These are phyloP conservation scores for Rubus idaeus DNA, from an alignment of 306 rosid species.

Conservation along the genomic window DNA sequence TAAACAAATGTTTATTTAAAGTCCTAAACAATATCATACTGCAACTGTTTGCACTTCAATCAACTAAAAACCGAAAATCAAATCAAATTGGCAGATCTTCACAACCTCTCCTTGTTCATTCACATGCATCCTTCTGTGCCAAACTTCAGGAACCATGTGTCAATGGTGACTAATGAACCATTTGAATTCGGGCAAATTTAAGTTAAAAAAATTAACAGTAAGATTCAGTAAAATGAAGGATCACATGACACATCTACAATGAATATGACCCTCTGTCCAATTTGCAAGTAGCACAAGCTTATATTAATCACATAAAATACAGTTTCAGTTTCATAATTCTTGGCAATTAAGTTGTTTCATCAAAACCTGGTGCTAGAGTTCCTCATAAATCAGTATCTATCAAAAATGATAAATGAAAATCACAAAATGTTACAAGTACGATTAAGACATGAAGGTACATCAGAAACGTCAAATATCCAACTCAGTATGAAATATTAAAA, in stretches of 20 bases:
- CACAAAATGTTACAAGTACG: not conserved
- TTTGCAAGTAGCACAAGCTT: not conserved
- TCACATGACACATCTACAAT: not conserved
- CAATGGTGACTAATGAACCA: conserved; percentile 10
- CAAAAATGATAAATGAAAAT: not conserved
- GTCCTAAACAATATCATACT: not conserved
- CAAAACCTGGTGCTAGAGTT: conserved; percentile 10
- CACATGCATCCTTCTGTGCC: conserved; percentile 19
- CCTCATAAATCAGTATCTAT: not conserved
- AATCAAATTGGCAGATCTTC: not conserved
- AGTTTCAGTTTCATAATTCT: not conserved
- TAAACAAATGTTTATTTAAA: not conserved
- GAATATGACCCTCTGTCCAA: not conserved
- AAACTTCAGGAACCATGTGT: conserved; percentile 15
- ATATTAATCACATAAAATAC: not conserved
- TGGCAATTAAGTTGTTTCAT: not conserved
- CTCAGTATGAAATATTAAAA: not conserved
- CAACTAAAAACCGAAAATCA: conserved; percentile 11
- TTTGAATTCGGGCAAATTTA: not conserved
- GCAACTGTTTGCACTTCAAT: not conserved
- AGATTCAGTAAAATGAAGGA: conserved; percentile 1
- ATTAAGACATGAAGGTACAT: not conserved
- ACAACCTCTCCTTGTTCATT: not conserved
- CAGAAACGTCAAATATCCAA: not conserved
- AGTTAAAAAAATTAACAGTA: not conserved